Percentiles rank a stretch among this genome's conserved stretches.
phyloP scores from a whole-genome alignment of 1,139 yeast genomes.

The Debaryomyces coudertii region DNA sequence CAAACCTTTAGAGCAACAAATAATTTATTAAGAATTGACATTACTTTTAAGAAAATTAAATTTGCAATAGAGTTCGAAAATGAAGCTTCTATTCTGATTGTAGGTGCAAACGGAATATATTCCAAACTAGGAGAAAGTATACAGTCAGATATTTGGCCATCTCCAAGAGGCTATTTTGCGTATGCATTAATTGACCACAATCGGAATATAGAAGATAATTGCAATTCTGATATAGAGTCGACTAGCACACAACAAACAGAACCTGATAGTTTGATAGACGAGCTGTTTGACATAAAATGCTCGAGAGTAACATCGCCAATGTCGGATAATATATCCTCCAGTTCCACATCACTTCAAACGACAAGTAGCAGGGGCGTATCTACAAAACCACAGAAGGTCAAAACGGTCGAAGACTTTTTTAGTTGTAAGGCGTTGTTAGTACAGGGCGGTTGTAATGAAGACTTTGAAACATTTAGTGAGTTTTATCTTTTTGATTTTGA shows the following conservation, averaged over 20 bases:
- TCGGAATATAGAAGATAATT: conserved; percentile 24
- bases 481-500: conserved; percentile 38
- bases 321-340: conserved; percentile 19
- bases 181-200: conserved; percentile 32
- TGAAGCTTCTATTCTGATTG: conserved; percentile 15
- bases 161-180: conserved; percentile 48
- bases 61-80: conserved; percentile 8
- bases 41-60: conserved; percentile 3
- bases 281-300: conserved; percentile 3
- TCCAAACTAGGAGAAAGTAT: neutral
- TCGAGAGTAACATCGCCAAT: conserved; percentile 18
- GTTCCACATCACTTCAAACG: conserved; percentile 25
- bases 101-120: conserved; percentile 6
- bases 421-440: conserved; percentile 35
- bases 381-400: conserved; percentile 10
- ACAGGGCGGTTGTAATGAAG: conserved; percentile 48
- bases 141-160: conserved; percentile 30
- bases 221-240: conserved; percentile 20
- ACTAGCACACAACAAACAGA: neutral
- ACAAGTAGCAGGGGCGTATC: conserved; percentile 14
- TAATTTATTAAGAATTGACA: conserved; percentile 42
- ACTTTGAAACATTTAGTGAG: conserved; percentile 34
- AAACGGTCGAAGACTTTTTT: conserved; percentile 26
- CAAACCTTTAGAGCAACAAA: conserved; percentile 35
- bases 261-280: neutral